Evolutionary conservation across 345 rosid species (phyloP).

Genomic region (Populus nigra): DNA sequence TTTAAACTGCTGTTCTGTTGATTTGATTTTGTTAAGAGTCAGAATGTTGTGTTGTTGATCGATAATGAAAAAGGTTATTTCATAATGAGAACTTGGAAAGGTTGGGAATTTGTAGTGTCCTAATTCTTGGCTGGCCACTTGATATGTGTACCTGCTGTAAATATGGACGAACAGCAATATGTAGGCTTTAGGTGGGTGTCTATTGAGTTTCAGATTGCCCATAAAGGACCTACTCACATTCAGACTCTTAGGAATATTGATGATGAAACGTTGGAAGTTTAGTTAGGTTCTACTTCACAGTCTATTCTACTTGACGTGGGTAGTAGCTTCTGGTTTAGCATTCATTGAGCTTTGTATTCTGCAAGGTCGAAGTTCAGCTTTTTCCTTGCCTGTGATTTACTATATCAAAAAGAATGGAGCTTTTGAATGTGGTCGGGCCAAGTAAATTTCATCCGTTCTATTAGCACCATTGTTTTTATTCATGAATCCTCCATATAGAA

Average conservation of each 20-base stretch:
- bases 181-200: conserved; percentile 70
- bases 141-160: conserved; percentile 69
- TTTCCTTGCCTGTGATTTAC: background rate
- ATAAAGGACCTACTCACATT: conserved; percentile 50
- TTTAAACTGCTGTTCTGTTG: background rate
- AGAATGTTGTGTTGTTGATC: background rate
- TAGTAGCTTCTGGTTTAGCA: background rate
- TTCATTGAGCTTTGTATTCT: background rate
- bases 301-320: background rate
- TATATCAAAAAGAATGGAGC: background rate
- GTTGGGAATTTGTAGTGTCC: conserved; percentile 35
- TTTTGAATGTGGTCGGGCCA: background rate
- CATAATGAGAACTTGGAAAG: too few relatives aligned
- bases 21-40: background rate
- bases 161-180: conserved; percentile 57
- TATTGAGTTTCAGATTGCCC: conserved; percentile 41
- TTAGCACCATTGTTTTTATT: background rate
- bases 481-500: background rate
- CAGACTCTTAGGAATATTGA: background rate
- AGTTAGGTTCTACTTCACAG: background rate
- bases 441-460: background rate
- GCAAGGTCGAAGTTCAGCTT: background rate
- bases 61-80: background rate
- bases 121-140: conserved; percentile 77
- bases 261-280: background rate